Conservation (phyloP, 176 grass and related monocot species). For the Hordeum marinum region DNA sequence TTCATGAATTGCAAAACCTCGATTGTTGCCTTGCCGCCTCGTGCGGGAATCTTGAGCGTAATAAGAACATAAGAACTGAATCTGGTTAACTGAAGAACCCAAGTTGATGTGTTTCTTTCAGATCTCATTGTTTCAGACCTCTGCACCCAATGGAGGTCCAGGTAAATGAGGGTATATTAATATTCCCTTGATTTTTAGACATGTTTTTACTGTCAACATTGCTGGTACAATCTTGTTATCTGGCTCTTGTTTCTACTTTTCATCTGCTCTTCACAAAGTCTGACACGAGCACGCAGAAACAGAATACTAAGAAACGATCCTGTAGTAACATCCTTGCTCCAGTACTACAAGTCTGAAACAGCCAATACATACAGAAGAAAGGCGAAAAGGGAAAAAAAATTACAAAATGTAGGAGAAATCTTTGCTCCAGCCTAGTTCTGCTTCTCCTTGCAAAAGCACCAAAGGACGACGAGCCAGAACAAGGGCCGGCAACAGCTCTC, state of each 20-base stretch:
- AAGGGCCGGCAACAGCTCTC: background rate
- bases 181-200: too few relatives aligned
- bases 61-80: too few relatives aligned
- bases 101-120: too few relatives aligned
- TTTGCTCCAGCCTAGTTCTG: constrained; percentile 7
- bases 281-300: background rate
- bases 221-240: background rate
- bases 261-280: background rate
- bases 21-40: too few relatives aligned
- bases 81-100: too few relatives aligned
- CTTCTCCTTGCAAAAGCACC: constrained; percentile 20
- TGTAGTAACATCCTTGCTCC: constrained; percentile 32
- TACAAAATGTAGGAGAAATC: background rate
- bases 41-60: too few relatives aligned
- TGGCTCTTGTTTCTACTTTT: background rate
- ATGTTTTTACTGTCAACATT: background rate
- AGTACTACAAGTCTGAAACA: constrained; percentile 15
- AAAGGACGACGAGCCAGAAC: constrained; percentile 22
- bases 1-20: too few relatives aligned
- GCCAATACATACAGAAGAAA: constrained; percentile 24
- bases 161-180: too few relatives aligned
- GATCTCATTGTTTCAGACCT: too few relatives aligned
- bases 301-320: background rate
- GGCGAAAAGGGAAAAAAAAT: background rate
- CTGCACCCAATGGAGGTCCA: too few relatives aligned